A percentile compares a stretch with the other conserved stretches of the same genome.
Conservation (phyloP, 2,329 filamentous ascomycete species). For the Fusarium sp. region DNA sequence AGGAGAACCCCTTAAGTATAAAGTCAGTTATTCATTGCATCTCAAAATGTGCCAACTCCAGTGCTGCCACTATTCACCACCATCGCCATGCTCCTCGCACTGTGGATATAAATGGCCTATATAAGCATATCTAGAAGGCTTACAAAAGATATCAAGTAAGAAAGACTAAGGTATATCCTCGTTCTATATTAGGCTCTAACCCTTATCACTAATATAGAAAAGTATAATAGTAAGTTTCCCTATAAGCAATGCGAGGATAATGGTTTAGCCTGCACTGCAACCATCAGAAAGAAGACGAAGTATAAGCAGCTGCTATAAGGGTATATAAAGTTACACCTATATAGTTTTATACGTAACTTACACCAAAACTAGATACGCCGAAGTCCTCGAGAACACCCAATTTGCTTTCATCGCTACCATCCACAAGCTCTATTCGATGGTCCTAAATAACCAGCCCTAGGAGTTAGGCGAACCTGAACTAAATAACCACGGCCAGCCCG, state of each 20-base stretch:
- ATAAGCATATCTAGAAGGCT: conserved; percentile 75
- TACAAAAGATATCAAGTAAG: conserved; percentile 75
- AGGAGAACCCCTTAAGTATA: too few species aligned
- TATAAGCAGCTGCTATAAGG: conserved; percentile 72
- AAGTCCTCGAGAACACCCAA: conserved; percentile 73
- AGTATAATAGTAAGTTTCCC: conserved; percentile 73
- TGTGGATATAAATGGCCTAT: conserved; percentile 61
- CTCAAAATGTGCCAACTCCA: conserved; percentile 60
- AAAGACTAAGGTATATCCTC: conserved; percentile 69
- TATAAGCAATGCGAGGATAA: conserved; percentile 75
- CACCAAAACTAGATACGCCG: conserved; percentile 62
- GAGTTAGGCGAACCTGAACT: conserved; percentile 70
- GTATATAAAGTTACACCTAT: conserved; percentile 49
- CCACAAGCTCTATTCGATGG: conserved; percentile 72
- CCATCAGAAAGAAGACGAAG: conserved; percentile 71
- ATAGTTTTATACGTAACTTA: conserved; percentile 21
- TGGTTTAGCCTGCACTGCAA: conserved; percentile 70
- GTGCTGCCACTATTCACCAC: conserved; percentile 47
- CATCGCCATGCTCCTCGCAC: conserved; percentile 49
- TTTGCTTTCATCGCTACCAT: conserved; percentile 71
- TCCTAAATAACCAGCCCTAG: conserved; percentile 67
- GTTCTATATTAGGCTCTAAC: background rate
- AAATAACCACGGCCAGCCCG: conserved; percentile 69
- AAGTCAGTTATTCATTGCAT: conserved; percentile 4
- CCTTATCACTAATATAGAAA: conserved; percentile 10